These are phyloP conservation scores for Plantago elongata DNA, from an alignment of 257 asterid species.

Conservation along the genomic window DNA sequence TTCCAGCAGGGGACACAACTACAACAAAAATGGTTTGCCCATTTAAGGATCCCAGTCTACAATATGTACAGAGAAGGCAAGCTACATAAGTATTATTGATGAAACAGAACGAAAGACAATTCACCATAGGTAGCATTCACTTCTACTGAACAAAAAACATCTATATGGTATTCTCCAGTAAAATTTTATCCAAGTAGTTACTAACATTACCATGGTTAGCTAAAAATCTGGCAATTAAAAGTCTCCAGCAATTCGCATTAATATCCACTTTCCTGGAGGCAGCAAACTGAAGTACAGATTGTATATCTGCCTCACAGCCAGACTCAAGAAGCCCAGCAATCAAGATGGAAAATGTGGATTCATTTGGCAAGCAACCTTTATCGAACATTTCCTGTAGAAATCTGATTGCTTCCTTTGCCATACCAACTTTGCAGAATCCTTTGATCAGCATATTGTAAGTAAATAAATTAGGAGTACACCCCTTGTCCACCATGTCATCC, in stretches of 20 bases:
- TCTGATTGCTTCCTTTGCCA: slow-evolving; percentile 57
- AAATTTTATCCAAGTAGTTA: slow-evolving; percentile 23
- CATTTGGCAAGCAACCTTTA: slow-evolving; percentile 47
- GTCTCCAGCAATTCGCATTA: slow-evolving; percentile 37
- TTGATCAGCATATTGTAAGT: slow-evolving; percentile 67
- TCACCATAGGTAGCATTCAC: slow-evolving; percentile 11
- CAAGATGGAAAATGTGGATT: slow-evolving; percentile 56
- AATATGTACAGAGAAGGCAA: no score
- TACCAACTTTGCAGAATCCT: slow-evolving; percentile 71
- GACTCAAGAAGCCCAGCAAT: slow-evolving; percentile 47
- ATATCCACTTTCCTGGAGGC: slow-evolving; percentile 33
- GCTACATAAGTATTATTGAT: no score
- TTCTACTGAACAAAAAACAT: slow-evolving; percentile 13
- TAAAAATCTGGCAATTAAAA: slow-evolving; percentile 30
- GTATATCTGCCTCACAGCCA: slow-evolving; percentile 37
- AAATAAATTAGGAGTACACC: slow-evolving; percentile 68
- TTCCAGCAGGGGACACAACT: no score
- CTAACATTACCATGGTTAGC: slow-evolving; percentile 13
- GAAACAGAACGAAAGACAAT: background rate
- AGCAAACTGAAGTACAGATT: slow-evolving; percentile 41
- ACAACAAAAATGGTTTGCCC: no score
- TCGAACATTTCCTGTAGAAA: slow-evolving; percentile 79
- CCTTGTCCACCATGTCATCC: slow-evolving; percentile 88
- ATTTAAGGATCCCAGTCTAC: no score
- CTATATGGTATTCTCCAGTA: slow-evolving; percentile 21